Base-by-base conservation (phyloP, 345 rosid genomes). In the Murraya koenigii region DNA sequence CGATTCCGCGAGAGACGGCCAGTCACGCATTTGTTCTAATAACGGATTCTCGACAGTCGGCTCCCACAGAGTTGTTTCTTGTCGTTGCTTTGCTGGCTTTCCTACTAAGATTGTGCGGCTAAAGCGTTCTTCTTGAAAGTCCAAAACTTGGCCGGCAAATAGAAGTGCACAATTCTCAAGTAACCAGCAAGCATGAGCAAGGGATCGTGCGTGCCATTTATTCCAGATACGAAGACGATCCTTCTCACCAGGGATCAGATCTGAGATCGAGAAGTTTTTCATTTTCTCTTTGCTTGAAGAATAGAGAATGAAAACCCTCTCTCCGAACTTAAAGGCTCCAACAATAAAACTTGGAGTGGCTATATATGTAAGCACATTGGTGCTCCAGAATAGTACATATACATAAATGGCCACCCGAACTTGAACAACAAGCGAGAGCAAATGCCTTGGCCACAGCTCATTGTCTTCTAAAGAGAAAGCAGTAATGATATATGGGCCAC, bases 401-500 rank as follows among this genome's bases (percentile, higher is more conserved):
- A 83, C 79, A 55, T 83, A 76, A 26, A 65, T 8, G 0, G 80
- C 82, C 6, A 74, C 75, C 39, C 10, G 77, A 0, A 56, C 22
- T 25, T 84, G 88, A 61, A 76, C 72, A 28, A 47, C 38, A 13
- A 88, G 61, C 2, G 41, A 61, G 35, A 86, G 84, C 3, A 74
- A 69, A 10, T 86, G 87, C 44, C 91, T 79, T 8, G 15, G 23
- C 89, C 88, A 87, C 32, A 87, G 63, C 19, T 84, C 82, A 64
- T 82, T 84, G 78, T 87, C 87, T 26, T 84, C 79, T 5, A 85
- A 65, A 2, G 89, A 67, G 38, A 69, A 75, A 0, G 89, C 82
- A 8, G 89, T 85, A 54, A 87, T 85, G 41, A 84, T 76, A 49
- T 84, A 85, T 0, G 86, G 84, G 23, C 87, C 86, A 13, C 89